A percentile compares a stretch with the other conserved stretches of the same genome.
Conservation (phyloP, 345 rosid genomes). For the Acer campestre region DNA sequence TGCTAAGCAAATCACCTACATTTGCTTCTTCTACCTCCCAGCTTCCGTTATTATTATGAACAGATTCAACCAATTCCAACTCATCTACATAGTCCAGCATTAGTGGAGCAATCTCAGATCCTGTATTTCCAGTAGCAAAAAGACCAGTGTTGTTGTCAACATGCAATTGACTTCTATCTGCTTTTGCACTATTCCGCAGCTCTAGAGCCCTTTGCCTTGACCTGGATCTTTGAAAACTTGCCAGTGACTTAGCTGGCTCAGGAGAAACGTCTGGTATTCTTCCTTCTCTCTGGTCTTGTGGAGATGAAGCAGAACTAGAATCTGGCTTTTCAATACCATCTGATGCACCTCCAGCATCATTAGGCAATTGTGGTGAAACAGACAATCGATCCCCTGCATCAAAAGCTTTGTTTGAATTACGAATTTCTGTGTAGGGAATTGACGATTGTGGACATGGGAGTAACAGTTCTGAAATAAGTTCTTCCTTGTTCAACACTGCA, state of each 20-base stretch:
- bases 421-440: conserved; percentile 30
- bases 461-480: conserved; percentile 68
- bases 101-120: not conserved
- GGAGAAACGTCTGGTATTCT: conserved; percentile 31
- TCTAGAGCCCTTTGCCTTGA: conserved; percentile 76
- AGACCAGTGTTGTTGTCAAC: conserved; percentile 30
- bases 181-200: conserved; percentile 66
- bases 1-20: conserved; percentile 23
- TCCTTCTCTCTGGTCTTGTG: conserved; percentile 37
- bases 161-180: conserved; percentile 32
- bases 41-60: conserved; percentile 29
- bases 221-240: conserved; percentile 68
- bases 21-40: conserved; percentile 27
- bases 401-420: conserved; percentile 25
- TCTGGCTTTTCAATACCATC: conserved; percentile 42
- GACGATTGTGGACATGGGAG: conserved; percentile 44
- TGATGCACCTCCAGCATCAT: conserved; percentile 32
- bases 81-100: not conserved
- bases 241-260: conserved; percentile 47
- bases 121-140: conserved; percentile 24
- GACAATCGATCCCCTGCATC: conserved; percentile 38
- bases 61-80: conserved; percentile 18
- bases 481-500: conserved; percentile 75
- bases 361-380: conserved; percentile 24
- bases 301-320: conserved; percentile 37